Percentiles rank a stretch among this genome's conserved stretches.
Evolutionary conservation across 1,284 basidiomycete species (phyloP).

Genomic region (Microbotryum scabiosae): DNA sequence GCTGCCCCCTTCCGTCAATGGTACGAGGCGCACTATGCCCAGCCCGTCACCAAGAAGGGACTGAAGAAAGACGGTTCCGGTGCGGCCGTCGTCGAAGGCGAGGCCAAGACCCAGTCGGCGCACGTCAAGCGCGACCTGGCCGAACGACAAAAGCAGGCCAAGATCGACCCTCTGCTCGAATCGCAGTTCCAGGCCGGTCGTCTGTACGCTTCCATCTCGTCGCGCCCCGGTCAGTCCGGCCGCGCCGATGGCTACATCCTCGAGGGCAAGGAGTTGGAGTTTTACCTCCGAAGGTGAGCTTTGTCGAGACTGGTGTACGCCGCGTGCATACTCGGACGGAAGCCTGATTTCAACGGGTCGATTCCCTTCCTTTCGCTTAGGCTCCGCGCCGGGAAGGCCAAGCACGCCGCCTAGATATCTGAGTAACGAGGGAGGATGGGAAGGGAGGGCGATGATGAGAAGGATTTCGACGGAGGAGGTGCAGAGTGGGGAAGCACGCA

Average conservation of each 20-base stretch:
- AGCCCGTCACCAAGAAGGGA: constrained; percentile 77
- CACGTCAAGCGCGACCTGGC: constrained; percentile 77
- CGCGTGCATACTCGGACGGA: not conserved
- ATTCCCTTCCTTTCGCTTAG: constrained; percentile 76
- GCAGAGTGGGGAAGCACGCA: too few species aligned
- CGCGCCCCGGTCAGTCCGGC: constrained; percentile 87
- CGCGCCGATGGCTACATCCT: constrained; percentile 91
- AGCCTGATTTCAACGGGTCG: constrained; percentile 32
- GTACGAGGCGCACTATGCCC: constrained; percentile 94
- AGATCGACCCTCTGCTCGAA: constrained; percentile 80
- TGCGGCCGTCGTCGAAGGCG: constrained; percentile 43
- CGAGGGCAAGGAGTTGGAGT: constrained; percentile 96
- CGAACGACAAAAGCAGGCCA: constrained; percentile 84
- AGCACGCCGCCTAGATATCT: constrained; percentile 52
- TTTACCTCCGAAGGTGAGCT: constrained; percentile 65
- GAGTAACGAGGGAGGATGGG: too few species aligned
- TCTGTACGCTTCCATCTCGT: constrained; percentile 79
- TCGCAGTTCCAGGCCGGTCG: constrained; percentile 77
- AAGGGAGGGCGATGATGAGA: too few species aligned
- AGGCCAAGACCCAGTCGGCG: constrained; percentile 72
- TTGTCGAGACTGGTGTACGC: too few species aligned
- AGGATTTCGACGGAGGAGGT: too few species aligned
- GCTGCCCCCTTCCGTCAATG: constrained; percentile 96
- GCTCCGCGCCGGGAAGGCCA: constrained; percentile 83
- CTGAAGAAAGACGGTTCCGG: constrained; percentile 25